These are phyloP conservation scores for Trichosporon faecale DNA, from an alignment of 1,284 basidiomycete species.

Conservation along the genomic window DNA sequence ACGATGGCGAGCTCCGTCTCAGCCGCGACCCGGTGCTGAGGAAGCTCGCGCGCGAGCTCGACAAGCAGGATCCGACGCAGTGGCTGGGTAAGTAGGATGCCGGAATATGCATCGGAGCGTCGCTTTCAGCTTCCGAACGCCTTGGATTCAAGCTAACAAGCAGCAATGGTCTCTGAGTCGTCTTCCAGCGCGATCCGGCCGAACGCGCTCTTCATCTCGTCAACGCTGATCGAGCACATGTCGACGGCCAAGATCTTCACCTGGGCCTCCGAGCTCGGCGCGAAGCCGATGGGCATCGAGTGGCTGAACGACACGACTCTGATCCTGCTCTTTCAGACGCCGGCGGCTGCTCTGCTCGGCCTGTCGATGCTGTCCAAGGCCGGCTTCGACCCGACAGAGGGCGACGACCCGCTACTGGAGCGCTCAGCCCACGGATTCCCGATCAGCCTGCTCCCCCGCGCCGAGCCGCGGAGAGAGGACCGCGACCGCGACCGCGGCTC, in stretches of 20 bases:
- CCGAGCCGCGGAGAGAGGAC: slow-evolving; percentile 14
- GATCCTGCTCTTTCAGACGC: slow-evolving; percentile 40
- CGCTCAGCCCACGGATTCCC: slow-evolving; percentile 43
- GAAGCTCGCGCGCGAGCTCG: slow-evolving; percentile 37
- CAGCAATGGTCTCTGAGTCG: slow-evolving; percentile 37
- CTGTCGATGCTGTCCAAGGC: slow-evolving; percentile 44
- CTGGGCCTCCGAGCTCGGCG: slow-evolving; percentile 41
- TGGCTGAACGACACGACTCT: slow-evolving; percentile 50
- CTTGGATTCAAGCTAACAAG: slow-evolving; percentile 8
- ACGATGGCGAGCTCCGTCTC: slow-evolving; percentile 34
- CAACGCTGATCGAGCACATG: slow-evolving; percentile 45
- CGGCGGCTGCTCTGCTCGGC: slow-evolving; percentile 37
- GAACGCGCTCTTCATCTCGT: slow-evolving; percentile 39
- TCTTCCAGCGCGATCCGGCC: slow-evolving; percentile 33
- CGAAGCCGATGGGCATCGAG: slow-evolving; percentile 46
- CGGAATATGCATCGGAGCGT: too few species aligned
- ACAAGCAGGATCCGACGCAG: slow-evolving; percentile 41
- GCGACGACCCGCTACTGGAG: slow-evolving; percentile 46
- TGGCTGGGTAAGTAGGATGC: slow-evolving; percentile 37
- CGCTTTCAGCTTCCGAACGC: too few species aligned
- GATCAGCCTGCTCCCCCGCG: slow-evolving; percentile 35
- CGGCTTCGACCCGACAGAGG: slow-evolving; percentile 47
- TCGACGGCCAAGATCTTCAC: slow-evolving; percentile 47
- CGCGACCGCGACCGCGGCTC: neutral
- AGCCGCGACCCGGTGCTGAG: slow-evolving; percentile 44